Evolutionary conservation across 768 basidiomycete genomes (phyloP).

Genomic region (Trametes sanguinea): DNA sequence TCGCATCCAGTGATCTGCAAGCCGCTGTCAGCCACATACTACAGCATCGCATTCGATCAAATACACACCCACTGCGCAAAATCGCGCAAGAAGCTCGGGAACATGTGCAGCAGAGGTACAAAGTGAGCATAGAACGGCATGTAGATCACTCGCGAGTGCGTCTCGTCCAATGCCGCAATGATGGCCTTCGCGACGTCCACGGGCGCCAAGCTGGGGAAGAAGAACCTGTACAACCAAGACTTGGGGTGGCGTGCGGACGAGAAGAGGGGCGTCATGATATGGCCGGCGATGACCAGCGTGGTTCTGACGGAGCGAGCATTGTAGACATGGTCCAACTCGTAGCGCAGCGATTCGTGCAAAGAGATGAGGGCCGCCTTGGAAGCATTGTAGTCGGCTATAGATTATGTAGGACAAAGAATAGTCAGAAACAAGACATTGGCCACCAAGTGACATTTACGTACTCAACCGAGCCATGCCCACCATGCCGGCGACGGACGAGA

Average conservation of each 20-base stretch:
- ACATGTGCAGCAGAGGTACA: constrained; percentile 51
- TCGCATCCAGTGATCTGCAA: constrained; percentile 67
- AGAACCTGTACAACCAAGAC: constrained; percentile 61
- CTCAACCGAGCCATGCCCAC: constrained; percentile 76
- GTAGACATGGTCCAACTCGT: constrained; percentile 86
- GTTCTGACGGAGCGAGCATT: constrained; percentile 79
- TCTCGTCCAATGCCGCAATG: constrained; percentile 78
- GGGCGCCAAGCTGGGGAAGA: constrained; percentile 74
- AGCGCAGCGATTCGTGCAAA: constrained; percentile 82
- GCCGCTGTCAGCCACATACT: constrained; percentile 16
- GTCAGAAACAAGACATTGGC: background rate
- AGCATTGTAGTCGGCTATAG: constrained; percentile 81
- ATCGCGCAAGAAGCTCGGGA: constrained; percentile 78
- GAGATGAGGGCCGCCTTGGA: constrained; percentile 89
- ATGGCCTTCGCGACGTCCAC: constrained; percentile 78
- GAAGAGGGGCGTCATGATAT: constrained; percentile 81
- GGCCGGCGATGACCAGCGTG: constrained; percentile 81
- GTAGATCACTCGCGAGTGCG: constrained; percentile 69
- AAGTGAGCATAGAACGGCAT: constrained; percentile 75
- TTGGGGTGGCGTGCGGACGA: constrained; percentile 53
- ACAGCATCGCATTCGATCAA: background rate
- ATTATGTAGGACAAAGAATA: no score
- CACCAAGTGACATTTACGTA: constrained; percentile 39
- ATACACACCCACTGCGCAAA: constrained; percentile 68
- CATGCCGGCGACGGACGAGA: constrained; percentile 75